phyloP scores from a whole-genome alignment of 345 rosid genomes.

The Boechera divaricarpa region DNA sequence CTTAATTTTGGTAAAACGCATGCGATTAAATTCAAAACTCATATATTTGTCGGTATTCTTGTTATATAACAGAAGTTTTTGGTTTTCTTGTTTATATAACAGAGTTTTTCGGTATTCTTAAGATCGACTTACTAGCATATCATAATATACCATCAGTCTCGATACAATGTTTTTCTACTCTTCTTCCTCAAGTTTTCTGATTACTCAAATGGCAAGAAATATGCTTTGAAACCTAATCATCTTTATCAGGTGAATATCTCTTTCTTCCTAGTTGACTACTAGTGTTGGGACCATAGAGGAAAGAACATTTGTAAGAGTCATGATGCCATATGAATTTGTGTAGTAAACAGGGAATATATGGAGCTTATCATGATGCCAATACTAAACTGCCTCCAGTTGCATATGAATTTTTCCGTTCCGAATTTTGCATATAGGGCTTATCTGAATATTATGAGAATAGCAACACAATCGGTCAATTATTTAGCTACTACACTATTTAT shows the following conservation, averaged over 20 bases:
- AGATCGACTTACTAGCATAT: neutral
- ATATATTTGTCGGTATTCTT: neutral
- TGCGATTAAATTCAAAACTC: neutral
- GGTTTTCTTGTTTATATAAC: too few species aligned
- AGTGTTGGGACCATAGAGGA: constrained; percentile 39
- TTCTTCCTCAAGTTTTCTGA: constrained; percentile 8
- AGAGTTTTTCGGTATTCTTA: neutral
- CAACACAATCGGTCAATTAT: neutral
- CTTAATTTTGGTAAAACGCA: neutral
- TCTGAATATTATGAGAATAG: constrained; percentile 1
- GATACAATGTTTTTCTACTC: neutral
- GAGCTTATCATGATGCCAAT: neutral
- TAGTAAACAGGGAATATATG: constrained; percentile 35
- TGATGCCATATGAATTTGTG: constrained; percentile 30
- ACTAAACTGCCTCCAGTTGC: too few species aligned
- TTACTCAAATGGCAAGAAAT: constrained; percentile 17
- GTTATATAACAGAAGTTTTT: too few species aligned
- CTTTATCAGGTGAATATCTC: neutral
- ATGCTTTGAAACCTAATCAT: constrained; percentile 29
- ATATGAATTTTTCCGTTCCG: neutral
- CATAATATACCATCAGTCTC: constrained; percentile 5
- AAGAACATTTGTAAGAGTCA: constrained; percentile 41
- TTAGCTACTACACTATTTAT: neutral
- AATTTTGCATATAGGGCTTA: neutral
- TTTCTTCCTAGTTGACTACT: constrained; percentile 36